Conservation (phyloP, 1,139 yeast species). For the Yamadazyma diddensiae region DNA sequence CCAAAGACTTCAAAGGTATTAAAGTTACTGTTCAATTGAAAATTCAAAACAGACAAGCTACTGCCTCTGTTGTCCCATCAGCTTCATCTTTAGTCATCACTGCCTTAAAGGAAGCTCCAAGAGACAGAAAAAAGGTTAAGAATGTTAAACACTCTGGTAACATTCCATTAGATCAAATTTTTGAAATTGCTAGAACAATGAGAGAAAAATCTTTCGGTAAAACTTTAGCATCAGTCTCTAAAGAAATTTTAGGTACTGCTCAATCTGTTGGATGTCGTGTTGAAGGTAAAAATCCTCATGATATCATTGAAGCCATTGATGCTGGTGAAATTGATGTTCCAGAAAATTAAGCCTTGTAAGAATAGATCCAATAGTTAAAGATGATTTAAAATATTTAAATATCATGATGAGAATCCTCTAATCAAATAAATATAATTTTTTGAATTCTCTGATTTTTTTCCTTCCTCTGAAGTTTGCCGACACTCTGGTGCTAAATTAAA, state of each 20-base stretch:
- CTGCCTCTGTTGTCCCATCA: conserved; percentile 98
- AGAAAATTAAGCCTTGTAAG: conserved; percentile 59
- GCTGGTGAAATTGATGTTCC: conserved; percentile 98
- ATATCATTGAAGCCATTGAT: conserved; percentile 95
- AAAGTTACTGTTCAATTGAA: conserved; percentile 98
- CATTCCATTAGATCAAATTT: conserved; percentile 95
- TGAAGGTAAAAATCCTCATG: conserved; percentile 99
- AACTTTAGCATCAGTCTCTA: conserved; percentile 93
- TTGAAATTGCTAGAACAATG: conserved; percentile 98
- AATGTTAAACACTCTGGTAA: conserved; percentile 99
- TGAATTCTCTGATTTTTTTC: conserved; percentile 1
- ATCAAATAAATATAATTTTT: conserved; percentile 12
- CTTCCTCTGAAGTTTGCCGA: conserved; percentile 62
- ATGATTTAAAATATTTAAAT: conserved; percentile 10
- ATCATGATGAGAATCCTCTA: conserved; percentile 14
- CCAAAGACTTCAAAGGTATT: conserved; percentile 98
- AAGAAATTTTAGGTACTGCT: conserved; percentile 99
- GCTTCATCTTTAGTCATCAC: conserved; percentile 99
- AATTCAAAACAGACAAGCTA: conserved; percentile 99
- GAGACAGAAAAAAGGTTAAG: conserved; percentile 99
- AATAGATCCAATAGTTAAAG: conserved; percentile 11
- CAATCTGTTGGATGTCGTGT: conserved; percentile 99
- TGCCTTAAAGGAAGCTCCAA: conserved; percentile 99
- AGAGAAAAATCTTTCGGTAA: conserved; percentile 97
- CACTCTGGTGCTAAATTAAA: conserved; percentile 84